Percentiles rank a stretch among this genome's conserved stretches.
These are phyloP conservation scores for Globisporangium spiculum DNA, from an alignment of 352 stramenopile genomes.

Conservation along the genomic window DNA sequence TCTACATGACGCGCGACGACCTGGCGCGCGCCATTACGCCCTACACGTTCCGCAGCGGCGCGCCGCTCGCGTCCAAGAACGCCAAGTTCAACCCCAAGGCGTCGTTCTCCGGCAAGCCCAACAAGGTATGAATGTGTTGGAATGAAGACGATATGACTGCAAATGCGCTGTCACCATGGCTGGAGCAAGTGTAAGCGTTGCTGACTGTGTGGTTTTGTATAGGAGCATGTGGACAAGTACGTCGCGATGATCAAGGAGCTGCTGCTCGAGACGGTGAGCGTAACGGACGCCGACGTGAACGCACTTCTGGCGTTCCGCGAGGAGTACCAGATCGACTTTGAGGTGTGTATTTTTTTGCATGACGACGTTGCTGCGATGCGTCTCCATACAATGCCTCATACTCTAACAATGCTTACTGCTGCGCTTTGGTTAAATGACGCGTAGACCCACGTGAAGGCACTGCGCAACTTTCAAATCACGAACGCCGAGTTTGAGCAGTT, in stretches of 20 bases:
- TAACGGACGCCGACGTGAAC: conserved; percentile 45
- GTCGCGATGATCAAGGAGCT: conserved; percentile 45
- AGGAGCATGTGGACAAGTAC: conserved; percentile 55
- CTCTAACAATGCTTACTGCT: neutral
- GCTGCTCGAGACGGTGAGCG: conserved; percentile 48
- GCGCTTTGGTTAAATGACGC: neutral
- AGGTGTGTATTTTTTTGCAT: conserved; percentile 17
- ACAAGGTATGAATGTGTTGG: conserved; percentile 21
- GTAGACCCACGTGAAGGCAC: conserved; percentile 74
- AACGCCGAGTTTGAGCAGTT: conserved; percentile 85
- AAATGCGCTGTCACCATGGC: neutral
- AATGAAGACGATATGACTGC: neutral
- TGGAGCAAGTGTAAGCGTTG: neutral
- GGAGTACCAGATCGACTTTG: conserved; percentile 68
- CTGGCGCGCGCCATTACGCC: conserved; percentile 80
- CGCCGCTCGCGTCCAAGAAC: conserved; percentile 75
- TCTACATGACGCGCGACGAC: conserved; percentile 82
- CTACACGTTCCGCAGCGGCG: conserved; percentile 76
- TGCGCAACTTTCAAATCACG: conserved; percentile 73
- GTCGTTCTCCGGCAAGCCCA: conserved; percentile 38
- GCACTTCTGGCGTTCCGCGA: conserved; percentile 55
- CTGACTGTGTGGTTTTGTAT: neutral
- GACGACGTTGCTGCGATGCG: neutral
- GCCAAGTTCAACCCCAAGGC: conserved; percentile 79
- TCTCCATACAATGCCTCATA: neutral